Base-by-base conservation (phyloP, 805 yeast species). In the Ogataea wickerhamii region DNA sequence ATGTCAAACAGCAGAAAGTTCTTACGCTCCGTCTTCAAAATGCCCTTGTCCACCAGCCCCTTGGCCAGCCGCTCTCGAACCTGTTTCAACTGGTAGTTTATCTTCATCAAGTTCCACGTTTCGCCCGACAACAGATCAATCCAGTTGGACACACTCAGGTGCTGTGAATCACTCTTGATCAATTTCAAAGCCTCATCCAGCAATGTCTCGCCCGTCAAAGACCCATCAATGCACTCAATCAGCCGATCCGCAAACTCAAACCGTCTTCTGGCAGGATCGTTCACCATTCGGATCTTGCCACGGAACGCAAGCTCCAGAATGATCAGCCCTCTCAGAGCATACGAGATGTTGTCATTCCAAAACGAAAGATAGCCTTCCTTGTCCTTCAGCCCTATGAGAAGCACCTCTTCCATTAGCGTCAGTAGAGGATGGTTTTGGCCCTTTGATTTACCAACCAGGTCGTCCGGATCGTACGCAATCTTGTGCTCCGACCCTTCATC, bases 311-410 rank as follows among this genome's bases (percentile, higher is more conserved):
- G 73, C 63, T 93, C 98, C 59, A 93, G 74, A 37, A 93, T 56
- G 43, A 93, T 91, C 60, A 96, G 84, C 10, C 98, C 98, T 53
- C 98, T 79, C 43, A 93, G 72, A 1, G 97, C 96, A 66, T 93
- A 93, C 18, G 97, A 87, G 38, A 93, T 89, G 63, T 87, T 89
- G 64, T 93, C 98, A 60, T 93, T 93, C 98, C 98, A 93, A 65
- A 93, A 93, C 20, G 96, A 87, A 31, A 93, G 70, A 61, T 91
- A 88, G 10, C 98, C 98, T 63, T 93, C 98, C 52, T 85, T 84
- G 64, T 93, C 98, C 57, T 91, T 89, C 48, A 93, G 73, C 4
- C 98, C 98, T 68, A 93, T 75, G 46, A 93, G 72, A 48, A 93
- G 68, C 5, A 93, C 96, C 64, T 93, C 98, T 63, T 93, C 98